Conservation (phyloP, 495 filamentous ascomycete genomes). For the Aspergillus egyptiacus region DNA sequence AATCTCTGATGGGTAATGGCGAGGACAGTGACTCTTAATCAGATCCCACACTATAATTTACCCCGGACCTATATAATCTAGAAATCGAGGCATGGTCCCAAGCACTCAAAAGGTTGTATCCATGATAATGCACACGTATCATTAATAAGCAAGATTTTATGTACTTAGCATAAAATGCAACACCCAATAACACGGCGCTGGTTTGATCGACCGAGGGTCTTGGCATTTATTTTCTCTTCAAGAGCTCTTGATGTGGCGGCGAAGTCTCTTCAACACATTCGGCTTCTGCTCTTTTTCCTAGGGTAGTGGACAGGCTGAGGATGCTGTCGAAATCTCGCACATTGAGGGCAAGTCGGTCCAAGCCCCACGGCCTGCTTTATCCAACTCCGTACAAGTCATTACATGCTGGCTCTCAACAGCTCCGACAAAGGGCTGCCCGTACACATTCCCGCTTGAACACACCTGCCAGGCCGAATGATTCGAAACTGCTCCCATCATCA, state of each 20-base stretch:
- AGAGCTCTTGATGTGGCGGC: slow-evolving; percentile 17
- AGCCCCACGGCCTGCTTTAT: slow-evolving; percentile 26
- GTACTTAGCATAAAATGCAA: slow-evolving; percentile 4
- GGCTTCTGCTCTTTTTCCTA: slow-evolving; percentile 6
- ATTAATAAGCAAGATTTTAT: slow-evolving; percentile 15
- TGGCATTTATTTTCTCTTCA: slow-evolving; percentile 33
- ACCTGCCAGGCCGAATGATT: slow-evolving; percentile 11
- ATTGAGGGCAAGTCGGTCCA: slow-evolving; percentile 25
- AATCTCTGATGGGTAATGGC: slow-evolving; percentile 69
- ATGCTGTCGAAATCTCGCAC: slow-evolving; percentile 36
- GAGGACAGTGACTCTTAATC: slow-evolving; percentile 24
- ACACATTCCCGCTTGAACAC: slow-evolving; percentile 16
- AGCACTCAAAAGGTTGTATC: too few species aligned
- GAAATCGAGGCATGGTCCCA: too few species aligned
- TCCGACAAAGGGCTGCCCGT: slow-evolving; percentile 24
- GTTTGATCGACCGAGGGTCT: slow-evolving; percentile 29
- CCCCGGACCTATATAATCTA: too few species aligned
- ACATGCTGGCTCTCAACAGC: slow-evolving; percentile 23
- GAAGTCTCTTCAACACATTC: slow-evolving; percentile 11
- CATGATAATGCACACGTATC: neutral
- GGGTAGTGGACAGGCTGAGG: slow-evolving; percentile 14
- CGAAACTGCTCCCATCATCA: slow-evolving; percentile 2
- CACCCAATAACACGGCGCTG: slow-evolving; percentile 28
- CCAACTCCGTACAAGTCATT: slow-evolving; percentile 13
- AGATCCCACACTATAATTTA: neutral